Base-by-base conservation (phyloP, 2,329 filamentous ascomycete species). In the Neofusicoccum sp. region DNA sequence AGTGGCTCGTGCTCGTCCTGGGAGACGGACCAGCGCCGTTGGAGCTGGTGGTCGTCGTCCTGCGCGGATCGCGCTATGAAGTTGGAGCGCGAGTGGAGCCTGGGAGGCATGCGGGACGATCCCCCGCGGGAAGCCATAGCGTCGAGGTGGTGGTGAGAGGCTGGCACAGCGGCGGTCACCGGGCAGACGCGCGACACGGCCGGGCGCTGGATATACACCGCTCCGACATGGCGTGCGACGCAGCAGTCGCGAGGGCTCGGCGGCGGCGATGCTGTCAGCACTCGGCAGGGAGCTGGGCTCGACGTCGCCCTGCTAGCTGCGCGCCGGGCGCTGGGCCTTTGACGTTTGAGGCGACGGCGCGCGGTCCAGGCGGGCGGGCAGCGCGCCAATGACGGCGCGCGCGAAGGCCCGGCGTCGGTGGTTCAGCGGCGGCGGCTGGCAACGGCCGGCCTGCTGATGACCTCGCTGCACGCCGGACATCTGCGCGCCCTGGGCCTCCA, bases 31-130 rank as follows among this genome's bases (percentile, higher is more conserved):
- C 63, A 69, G 41, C 78, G 76, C 50, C 80, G 74, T 60, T 77
- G 74, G 62, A 83, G 70, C 64, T 80, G 78, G 61, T 77, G 76
- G 45, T 74, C 74, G 59, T 78, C 75, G 67, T 83, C 81, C 56
- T 71, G 74, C 28, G 81, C 80, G 28, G 79, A 77, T 16, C 77
- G 74, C 22, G 79, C 71, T 54, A 78, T 74, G 67, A 83, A 83
- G 66, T 77, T 81, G 36, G 61, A 63, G 59, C 39, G 59, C 9
- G 59, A 61, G 50, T 56, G 61, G 61, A 52, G 45, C 52, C 41
- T 43, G 45, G 61, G 49, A 39, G 61, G 61, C 61, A 63, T 63
- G 45, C 52, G 61, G 47, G 59, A 62, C 39, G 59, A 62, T 50
- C 44, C 44, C 36, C 58, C 58, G 44, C 56, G 16, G 22, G 58